Evolutionary conservation across 73 alveolate species (phyloP).

Genomic region (Tetrahymena elliotti): DNA sequence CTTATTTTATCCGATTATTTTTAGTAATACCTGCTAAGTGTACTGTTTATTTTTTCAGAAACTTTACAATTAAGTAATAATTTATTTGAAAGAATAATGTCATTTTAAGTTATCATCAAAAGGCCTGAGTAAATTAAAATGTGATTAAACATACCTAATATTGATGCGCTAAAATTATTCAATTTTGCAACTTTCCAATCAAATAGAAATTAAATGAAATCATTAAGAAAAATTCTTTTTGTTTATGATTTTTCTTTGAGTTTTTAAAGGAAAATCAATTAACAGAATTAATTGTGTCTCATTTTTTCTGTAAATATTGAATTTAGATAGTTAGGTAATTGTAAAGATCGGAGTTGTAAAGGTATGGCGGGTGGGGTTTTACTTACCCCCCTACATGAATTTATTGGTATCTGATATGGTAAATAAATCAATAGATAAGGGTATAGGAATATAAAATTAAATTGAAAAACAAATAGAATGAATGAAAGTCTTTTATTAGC

Average conservation of each 20-base stretch:
- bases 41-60: neutral
- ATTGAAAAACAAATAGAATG: neutral
- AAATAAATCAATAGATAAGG: neutral
- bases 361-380: neutral
- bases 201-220: neutral
- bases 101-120: neutral
- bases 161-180: no score
- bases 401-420: neutral
- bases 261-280: no score
- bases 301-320: no score
- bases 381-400: neutral
- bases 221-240: neutral
- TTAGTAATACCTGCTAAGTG: neutral
- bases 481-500: neutral
- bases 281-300: no score
- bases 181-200: neutral
- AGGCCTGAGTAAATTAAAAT: neutral
- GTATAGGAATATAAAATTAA: neutral
- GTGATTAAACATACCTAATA: no score
- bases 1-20: neutral
- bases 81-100: no score
- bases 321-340: no score
- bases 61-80: neutral
- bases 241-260: no score
- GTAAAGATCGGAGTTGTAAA: no score